Percentiles rank a stretch among this genome's conserved stretches.
Conservation (phyloP, 208 protist species). For the Novymonas esmeraldas region DNA sequence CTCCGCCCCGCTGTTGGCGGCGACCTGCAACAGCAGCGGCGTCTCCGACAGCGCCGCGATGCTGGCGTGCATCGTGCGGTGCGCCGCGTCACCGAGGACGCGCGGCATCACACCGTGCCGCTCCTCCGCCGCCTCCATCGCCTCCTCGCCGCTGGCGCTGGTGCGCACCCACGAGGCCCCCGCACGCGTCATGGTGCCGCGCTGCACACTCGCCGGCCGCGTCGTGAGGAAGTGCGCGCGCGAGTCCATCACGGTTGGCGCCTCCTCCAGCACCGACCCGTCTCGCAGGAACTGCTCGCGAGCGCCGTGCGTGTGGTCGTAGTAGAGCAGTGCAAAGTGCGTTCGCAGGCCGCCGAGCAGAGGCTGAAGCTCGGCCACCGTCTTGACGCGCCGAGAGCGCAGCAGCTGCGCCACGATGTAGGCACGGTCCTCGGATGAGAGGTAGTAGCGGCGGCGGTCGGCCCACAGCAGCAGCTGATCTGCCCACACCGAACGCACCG, state of each 20-base stretch:
- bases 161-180: conserved; percentile 11
- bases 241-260: conserved; percentile 62
- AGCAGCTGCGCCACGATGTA: conserved; percentile 71
- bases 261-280: conserved; percentile 28
- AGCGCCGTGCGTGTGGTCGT: conserved; percentile 57
- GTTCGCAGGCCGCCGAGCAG: conserved; percentile 67
- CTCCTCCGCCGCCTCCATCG: neutral
- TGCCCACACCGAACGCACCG: conserved; percentile 50
- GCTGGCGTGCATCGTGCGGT: conserved; percentile 11
- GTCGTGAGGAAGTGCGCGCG: conserved; percentile 65
- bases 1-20: neutral
- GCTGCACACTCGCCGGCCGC: conserved; percentile 42
- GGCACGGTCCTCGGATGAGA: conserved; percentile 49
- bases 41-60: conserved; percentile 19
- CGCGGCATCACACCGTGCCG: conserved; percentile 11
- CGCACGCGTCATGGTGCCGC: conserved; percentile 23
- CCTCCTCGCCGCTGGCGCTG: neutral
- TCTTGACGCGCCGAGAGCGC: conserved; percentile 15
- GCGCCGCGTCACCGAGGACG: conserved; percentile 26
- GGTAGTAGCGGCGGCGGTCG: conserved; percentile 81
- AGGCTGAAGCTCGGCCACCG: conserved; percentile 22
- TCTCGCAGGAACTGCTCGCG: conserved; percentile 46
- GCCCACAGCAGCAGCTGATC: conserved; percentile 80
- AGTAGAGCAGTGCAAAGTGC: conserved; percentile 66
- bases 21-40: conserved; percentile 11